Base-by-base conservation (phyloP, 2,329 filamentous ascomycete genomes). In the Botrytis medusae region DNA sequence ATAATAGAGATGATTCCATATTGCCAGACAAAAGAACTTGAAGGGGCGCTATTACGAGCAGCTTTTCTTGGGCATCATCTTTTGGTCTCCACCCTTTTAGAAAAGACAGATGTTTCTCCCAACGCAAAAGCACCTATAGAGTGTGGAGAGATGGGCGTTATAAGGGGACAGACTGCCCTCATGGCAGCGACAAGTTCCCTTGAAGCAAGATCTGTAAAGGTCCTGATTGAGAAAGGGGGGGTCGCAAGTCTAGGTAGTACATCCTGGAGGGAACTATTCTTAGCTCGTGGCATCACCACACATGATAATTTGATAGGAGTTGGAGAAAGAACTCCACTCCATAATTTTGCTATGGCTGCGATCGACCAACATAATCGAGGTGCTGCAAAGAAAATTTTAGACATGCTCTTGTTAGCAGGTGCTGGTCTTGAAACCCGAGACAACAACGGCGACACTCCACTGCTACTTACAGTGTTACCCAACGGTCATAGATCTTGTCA, bases 341-440 rank as follows among this genome's bases (percentile, higher is more conserved):
- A 71, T 16, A 25, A 2, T 34, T 20, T 71, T 29, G 69, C 59
- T 20, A 46, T 46, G 20, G 29, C 40, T 44, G 2, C 59, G 20
- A 18, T 8, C 1, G 25, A 22, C 2, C 10, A 40, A 25, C 2
- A 65, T 16, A 14, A 32, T 18, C 18, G 18, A 44, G 29, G 37
- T n/a, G 57, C 59, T 46, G 68, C 44, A 10, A 71, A 51, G n/a
- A 44, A 63, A 25, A 63, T 71, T 34, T 63, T 71, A 16, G 44
- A 63, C 51, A 42, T 63, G 34, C 72, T 81, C 6, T 25, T 81
- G 0, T 60, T 75, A 2, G 74, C 75, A 5, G 79, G 78, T 1
- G 79, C 77, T 8, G 75, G 81, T 63, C 64, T 79, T 32, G 74
- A 80, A 67, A 75, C 71, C 57, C 75, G 71, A 34, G 73, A 76